phyloP scores from a whole-genome alignment of 1,284 basidiomycete genomes.

The Trametes polyzona region DNA sequence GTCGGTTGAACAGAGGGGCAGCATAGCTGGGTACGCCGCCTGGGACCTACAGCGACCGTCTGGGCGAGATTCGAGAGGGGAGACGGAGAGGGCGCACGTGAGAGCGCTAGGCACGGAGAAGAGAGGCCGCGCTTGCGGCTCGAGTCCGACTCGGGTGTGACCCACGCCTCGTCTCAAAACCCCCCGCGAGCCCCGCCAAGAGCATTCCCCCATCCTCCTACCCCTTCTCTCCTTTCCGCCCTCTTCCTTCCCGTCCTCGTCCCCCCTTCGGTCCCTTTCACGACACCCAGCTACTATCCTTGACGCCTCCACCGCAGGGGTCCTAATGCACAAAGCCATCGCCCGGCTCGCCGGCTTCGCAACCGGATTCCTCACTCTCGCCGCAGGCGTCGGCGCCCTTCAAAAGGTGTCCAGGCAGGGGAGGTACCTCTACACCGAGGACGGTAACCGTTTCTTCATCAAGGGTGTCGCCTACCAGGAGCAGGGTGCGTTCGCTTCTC shows the following conservation, averaged over 20 bases:
- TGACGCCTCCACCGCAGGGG: slow-evolving; percentile 18
- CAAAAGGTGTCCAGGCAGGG: slow-evolving; percentile 64
- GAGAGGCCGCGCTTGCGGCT: background rate
- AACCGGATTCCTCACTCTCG: slow-evolving; percentile 34
- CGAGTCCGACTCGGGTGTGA: background rate
- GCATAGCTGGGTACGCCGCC: no score
- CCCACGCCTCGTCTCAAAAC: slow-evolving; percentile 14
- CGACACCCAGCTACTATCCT: slow-evolving; percentile 9
- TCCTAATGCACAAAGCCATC: slow-evolving; percentile 29
- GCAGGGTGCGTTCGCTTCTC: slow-evolving; percentile 57
- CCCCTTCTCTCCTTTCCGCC: slow-evolving; percentile 4
- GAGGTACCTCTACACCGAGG: slow-evolving; percentile 78
- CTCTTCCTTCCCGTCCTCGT: slow-evolving; percentile 4
- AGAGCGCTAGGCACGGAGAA: slow-evolving; percentile 5
- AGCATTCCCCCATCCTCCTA: slow-evolving; percentile 1
- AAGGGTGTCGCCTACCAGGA: slow-evolving; percentile 92
- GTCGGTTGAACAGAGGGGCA: no score
- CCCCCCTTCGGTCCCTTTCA: slow-evolving; percentile 4
- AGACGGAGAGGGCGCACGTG: background rate
- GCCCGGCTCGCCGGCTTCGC: slow-evolving; percentile 28
- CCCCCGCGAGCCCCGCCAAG: background rate
- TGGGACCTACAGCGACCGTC: no score
- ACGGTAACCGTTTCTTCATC: slow-evolving; percentile 84
- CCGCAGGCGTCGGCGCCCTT: slow-evolving; percentile 55
- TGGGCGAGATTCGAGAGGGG: background rate